phyloP scores from a whole-genome alignment of 2,329 filamentous ascomycete species.

The Scorias spongiosa region DNA sequence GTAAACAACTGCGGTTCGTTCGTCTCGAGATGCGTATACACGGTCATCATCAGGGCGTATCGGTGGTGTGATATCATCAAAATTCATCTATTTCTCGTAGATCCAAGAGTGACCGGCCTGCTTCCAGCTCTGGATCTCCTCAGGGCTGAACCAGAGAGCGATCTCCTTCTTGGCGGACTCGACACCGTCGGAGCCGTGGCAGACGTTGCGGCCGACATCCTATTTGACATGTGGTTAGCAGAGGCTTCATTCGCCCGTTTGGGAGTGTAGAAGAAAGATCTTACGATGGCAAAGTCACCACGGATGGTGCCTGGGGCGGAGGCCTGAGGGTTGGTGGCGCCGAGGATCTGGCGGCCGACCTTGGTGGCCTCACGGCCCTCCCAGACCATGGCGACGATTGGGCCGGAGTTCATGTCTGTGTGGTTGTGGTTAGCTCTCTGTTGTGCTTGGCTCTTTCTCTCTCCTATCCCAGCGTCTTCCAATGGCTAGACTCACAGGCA shows the following conservation, averaged over 20 bases:
- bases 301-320: conserved; percentile 96
- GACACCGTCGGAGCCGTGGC: conserved; percentile 97
- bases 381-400: conserved; percentile 99
- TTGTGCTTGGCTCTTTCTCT: background rate
- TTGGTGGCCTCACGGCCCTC: conserved; percentile 98
- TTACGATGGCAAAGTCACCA: conserved; percentile 69
- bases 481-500: conserved; percentile 45
- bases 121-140: conserved; percentile 77
- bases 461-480: background rate
- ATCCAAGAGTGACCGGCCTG: conserved; percentile 77
- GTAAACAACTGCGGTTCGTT: too few species aligned
- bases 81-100: conserved; percentile 62
- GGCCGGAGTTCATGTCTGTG: conserved; percentile 88
- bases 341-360: conserved; percentile 91
- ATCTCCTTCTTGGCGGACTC: conserved; percentile 99
- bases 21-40: too few species aligned
- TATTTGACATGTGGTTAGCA: conserved; percentile 13
- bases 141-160: conserved; percentile 88
- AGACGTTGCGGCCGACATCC: conserved; percentile 94
- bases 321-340: conserved; percentile 95
- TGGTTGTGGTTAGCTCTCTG: background rate
- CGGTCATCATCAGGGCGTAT: background rate
- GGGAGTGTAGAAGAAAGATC: conserved; percentile 2
- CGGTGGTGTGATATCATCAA: background rate
- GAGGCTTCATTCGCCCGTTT: background rate